Percentiles rank a stretch among this genome's conserved stretches.
These are phyloP conservation scores for Tetrahymena malaccensis DNA, from an alignment of 73 alveolate genomes.

Conservation along the genomic window DNA sequence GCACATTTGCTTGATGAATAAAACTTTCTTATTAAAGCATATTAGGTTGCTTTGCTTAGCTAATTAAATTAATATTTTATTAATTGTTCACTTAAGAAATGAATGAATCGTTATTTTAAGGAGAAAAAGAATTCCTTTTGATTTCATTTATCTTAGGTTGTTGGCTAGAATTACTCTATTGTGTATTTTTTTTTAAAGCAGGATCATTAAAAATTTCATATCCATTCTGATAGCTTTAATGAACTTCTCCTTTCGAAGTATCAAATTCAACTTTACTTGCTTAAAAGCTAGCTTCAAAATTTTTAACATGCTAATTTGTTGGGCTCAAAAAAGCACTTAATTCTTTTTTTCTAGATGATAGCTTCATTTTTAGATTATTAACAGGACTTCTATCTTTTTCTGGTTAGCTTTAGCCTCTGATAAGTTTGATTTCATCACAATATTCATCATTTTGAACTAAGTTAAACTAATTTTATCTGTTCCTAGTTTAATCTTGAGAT, in stretches of 20 bases:
- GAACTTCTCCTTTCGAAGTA: neutral
- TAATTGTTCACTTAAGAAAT: neutral
- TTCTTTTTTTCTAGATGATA: neutral
- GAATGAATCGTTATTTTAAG: neutral
- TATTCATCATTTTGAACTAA: neutral
- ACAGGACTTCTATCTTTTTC: neutral
- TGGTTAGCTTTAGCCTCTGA: neutral
- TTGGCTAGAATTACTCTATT: neutral
- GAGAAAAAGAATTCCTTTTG: neutral
- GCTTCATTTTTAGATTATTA: neutral
- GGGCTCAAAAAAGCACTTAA: neutral
- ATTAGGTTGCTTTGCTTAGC: neutral
- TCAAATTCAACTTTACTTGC: neutral
- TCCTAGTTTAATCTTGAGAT: neutral
- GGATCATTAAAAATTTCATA: neutral
- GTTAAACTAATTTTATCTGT: neutral
- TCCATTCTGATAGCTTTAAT: neutral
- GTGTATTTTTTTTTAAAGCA: neutral
- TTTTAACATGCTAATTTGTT: neutral
- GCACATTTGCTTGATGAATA: neutral
- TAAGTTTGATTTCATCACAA: neutral
- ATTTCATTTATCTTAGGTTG: neutral
- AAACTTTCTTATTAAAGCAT: neutral
- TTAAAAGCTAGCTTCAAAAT: neutral
- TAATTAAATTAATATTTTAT: neutral